Evolutionary conservation across 768 basidiomycete genomes (phyloP).

Genomic region (Clathrus columnatus): DNA sequence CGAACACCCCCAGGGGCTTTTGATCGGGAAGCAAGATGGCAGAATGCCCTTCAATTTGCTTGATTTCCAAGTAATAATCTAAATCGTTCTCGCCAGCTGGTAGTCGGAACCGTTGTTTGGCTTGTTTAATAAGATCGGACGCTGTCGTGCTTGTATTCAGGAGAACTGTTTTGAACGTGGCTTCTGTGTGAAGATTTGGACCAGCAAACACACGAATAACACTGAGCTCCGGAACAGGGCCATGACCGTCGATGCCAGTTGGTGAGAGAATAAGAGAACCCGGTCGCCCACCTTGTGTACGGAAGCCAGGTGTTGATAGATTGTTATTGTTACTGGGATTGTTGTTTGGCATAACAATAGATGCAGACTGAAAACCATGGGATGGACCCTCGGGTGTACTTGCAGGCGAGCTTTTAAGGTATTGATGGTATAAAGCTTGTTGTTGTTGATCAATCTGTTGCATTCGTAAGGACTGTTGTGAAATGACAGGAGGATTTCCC

Average conservation of each 20-base stretch:
- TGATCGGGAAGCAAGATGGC: conserved; percentile 65
- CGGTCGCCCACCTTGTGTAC: conserved; percentile 47
- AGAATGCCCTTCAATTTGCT: conserved; percentile 83
- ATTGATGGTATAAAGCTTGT: conserved; percentile 79
- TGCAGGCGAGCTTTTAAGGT: conserved; percentile 79
- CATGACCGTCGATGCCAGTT: conserved; percentile 50
- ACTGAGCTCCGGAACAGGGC: conserved; percentile 71
- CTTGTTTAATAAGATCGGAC: conserved; percentile 79
- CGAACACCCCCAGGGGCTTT: conserved; percentile 84
- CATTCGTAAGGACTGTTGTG: conserved; percentile 54
- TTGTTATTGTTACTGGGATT: conserved; percentile 25
- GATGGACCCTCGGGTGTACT: conserved; percentile 69
- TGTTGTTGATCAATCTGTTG: conserved; percentile 86
- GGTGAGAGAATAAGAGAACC: conserved; percentile 69
- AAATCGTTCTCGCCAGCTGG: conserved; percentile 48
- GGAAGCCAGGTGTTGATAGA: conserved; percentile 15
- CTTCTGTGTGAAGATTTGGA: conserved; percentile 81
- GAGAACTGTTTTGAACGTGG: conserved; percentile 96
- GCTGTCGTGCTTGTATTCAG: conserved; percentile 82
- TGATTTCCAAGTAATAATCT: conserved; percentile 85
- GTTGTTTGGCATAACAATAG: conserved; percentile 48
- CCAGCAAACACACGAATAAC: conserved; percentile 97
- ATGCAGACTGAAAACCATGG: conserved; percentile 69
- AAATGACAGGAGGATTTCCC: conserved; percentile 34
- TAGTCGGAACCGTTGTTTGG: conserved; percentile 88